These are phyloP conservation scores for Trichosanthes truncata DNA, from an alignment of 306 rosid species.

Conservation along the genomic window DNA sequence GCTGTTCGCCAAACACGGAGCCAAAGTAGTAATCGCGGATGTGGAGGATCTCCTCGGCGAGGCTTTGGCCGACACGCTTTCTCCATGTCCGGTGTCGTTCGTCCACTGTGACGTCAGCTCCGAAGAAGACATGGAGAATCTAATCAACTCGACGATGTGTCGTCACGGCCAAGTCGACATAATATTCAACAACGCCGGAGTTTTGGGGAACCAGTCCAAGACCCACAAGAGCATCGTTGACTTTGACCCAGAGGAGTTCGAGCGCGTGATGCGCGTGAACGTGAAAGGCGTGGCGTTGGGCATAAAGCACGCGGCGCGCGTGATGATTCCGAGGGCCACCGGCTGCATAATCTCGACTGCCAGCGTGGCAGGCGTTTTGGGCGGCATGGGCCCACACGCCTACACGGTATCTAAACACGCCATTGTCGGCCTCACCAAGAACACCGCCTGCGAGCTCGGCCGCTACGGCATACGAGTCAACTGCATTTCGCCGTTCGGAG, in stretches of 20 bases:
- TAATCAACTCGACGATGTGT: constrained; percentile 34
- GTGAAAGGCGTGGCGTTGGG: constrained; percentile 83
- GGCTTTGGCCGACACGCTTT: constrained; percentile 39
- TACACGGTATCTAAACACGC: constrained; percentile 93
- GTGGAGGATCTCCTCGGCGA: constrained; percentile 46
- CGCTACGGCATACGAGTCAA: constrained; percentile 68
- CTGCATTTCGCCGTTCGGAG: constrained; percentile 86
- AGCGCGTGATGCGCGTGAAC: constrained; percentile 61
- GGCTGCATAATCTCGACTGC: constrained; percentile 69
- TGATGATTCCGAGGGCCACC: constrained; percentile 50
- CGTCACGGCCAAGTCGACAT: constrained; percentile 63
- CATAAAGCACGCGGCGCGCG: constrained; percentile 75
- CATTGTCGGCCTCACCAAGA: constrained; percentile 77
- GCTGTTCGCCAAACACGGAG: constrained; percentile 66
- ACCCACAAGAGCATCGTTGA: constrained; percentile 53
- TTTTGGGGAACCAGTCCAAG: constrained; percentile 57
- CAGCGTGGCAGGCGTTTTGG: constrained; percentile 69
- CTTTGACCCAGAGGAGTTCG: constrained; percentile 60
- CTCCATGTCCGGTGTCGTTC: constrained; percentile 35
- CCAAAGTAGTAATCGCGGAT: constrained; percentile 70
- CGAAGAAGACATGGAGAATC: constrained; percentile 52
- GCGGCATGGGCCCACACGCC: constrained; percentile 87
- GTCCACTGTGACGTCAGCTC: constrained; percentile 61
- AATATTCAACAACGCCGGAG: constrained; percentile 81
- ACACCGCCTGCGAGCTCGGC: constrained; percentile 72